Conservation (phyloP, 768 basidiomycete genomes). For the Auricularia sp. region DNA sequence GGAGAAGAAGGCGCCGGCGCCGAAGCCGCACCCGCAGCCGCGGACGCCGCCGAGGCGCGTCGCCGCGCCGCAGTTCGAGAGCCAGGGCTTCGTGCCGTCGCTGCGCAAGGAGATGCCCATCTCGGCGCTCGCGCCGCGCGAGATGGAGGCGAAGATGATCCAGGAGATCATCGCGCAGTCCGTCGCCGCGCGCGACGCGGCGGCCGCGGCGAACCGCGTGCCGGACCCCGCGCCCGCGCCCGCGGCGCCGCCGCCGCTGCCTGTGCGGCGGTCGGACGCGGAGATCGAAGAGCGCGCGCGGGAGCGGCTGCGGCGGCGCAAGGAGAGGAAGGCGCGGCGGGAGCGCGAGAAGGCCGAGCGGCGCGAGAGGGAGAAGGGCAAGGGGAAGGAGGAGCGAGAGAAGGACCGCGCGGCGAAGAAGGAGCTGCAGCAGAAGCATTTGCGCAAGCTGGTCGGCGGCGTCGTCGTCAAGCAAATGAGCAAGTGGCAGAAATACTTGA, state of each 20-base stretch:
- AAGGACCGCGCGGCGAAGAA: slow-evolving; percentile 6
- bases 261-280: slow-evolving; percentile 16
- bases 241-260: slow-evolving; percentile 10
- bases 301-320: slow-evolving; percentile 21
- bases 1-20: not conserved
- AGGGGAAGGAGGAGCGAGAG: slow-evolving; percentile 7
- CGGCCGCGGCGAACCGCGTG: slow-evolving; percentile 16
- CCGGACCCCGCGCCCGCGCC: slow-evolving; percentile 7
- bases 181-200: slow-evolving; percentile 19
- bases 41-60: not conserved
- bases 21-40: not conserved
- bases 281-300: slow-evolving; percentile 1
- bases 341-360: slow-evolving; percentile 6
- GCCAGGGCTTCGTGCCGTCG: not conserved
- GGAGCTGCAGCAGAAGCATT: slow-evolving; percentile 51
- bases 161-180: not conserved
- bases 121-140: not conserved
- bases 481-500: slow-evolving; percentile 69
- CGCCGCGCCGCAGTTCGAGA: slow-evolving; percentile 8
- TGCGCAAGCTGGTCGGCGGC: slow-evolving; percentile 74
- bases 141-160: slow-evolving; percentile 5
- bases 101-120: slow-evolving; percentile 6
- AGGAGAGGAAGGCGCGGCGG: slow-evolving; percentile 41
- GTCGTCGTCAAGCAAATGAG: slow-evolving; percentile 91
- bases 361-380: slow-evolving; percentile 6